Base-by-base conservation (phyloP, 2,329 filamentous ascomycete genomes). In the Cadophora malorum region DNA sequence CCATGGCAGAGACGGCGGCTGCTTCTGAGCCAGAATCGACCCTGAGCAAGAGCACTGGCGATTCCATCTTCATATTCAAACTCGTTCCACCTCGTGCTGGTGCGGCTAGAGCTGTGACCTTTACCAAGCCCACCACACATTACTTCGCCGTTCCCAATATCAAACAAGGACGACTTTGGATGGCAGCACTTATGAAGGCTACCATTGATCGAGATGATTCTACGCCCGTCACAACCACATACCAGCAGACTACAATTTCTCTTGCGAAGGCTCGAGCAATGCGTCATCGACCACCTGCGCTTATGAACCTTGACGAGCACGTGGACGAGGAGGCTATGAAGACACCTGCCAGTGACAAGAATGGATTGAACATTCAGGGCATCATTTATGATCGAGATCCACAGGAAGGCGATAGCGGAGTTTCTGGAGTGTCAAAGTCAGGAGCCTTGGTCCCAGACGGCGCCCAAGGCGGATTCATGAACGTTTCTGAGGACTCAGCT, bases 111-210 rank as follows among this genome's bases (percentile, higher is more conserved):
- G 96, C 94, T 0, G 95, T 99, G 67, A 97, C 94, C 77, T 99
- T 99, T 78, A 99, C 96, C 1, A 97, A 97, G 79, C 96, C 96
- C 4, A 96, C 94, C 9, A 92, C 97, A 49, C 96, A 99, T 79
- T 98, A 97, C 79, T 99, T 99, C 79, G 96, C 96, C 5, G 94
- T 97, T 25, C 94, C 96, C 63, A 97, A 91, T 74, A 83, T 97
- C 67, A 89, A 93, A 74, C 89, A 96, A 77, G 96, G 96, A 19
- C 89, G 96, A 14, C 83, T 96, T 50, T 99, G 96, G 96, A 99
- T 99, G 96, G 96, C 94, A 4, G 96, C 96, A 6, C 83, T 99
- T 63, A 97, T 99, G 93, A 99, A 99, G 81, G 96, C 96, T 12
- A 99, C 96, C 1, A 99, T 99, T 74, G 95, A 98, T 77, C 91